Base-by-base conservation (phyloP, 2,329 filamentous ascomycete genomes). In the Diaporthe destruens region DNA sequence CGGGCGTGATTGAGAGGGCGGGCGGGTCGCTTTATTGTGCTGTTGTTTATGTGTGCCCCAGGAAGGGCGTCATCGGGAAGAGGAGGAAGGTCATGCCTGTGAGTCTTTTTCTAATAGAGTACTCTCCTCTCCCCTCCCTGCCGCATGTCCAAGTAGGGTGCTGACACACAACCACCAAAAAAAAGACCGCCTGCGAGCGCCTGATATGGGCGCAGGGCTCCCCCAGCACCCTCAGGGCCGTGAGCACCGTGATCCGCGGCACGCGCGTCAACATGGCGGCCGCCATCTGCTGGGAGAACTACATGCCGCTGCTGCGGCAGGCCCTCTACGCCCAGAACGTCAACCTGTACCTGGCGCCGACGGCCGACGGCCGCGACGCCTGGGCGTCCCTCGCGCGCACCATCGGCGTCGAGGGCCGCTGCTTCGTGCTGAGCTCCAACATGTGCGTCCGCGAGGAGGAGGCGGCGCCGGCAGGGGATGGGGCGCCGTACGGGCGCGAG, bases 261-360 rank as follows among this genome's bases (percentile, higher is more conserved):
- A 89, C 95, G 2, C 91, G 90, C 75, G 83, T 98, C 74, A 96
- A 94, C 71, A 88, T 98, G 73, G 95, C 92, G 0, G 91, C 93
- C 3, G 96, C 95, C 4, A 97, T 98, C 76, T 98, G 95, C 85
- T 98, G 95, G 95, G 95, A 98, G 82, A 98, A 94, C 81, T 97
- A 96, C 84, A 98, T 98, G 95, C 95, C 95, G 0, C 85, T 98
- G 23, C 86, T 98, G 9, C 89, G 96, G 23, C 93, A 97, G 80
- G 88, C 90, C 20, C 86, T 98, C 49, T 98, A 98, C 81, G 88
- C 90, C 2, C 96, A 98, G 81, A 97, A 97, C 79, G 91, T 98
- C 78, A 97, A 97, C 80, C 84, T 98, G 16, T 98, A 96, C 82
- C 89, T 98, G 2, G 95, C 95, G 0, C 96, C 96, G 0, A 98